A percentile compares a stretch with the other conserved stretches of the same genome.
phyloP scores from a whole-genome alignment of 208 protist species.

The Trypanosoma avium region DNA sequence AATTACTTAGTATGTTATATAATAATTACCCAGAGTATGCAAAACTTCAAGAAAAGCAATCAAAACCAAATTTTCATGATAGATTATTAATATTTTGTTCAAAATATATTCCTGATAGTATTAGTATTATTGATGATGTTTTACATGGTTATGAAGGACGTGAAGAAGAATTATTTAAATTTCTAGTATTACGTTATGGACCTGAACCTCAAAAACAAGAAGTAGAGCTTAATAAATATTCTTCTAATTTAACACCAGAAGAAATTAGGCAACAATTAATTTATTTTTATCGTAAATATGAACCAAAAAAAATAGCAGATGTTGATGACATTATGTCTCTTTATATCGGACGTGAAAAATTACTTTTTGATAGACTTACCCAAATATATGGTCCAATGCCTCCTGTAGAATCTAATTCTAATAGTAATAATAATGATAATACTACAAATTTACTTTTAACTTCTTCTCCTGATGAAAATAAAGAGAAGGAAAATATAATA shows the following conservation, averaged over 20 bases:
- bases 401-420: slow-evolving; percentile 8
- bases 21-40: slow-evolving; percentile 11
- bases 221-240: not conserved
- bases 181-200: slow-evolving; percentile 72
- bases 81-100: slow-evolving; percentile 44
- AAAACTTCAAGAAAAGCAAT: not conserved
- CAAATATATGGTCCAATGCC: slow-evolving; percentile 61
- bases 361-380: slow-evolving; percentile 48
- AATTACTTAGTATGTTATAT: slow-evolving; percentile 19
- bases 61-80: slow-evolving; percentile 31
- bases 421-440: not conserved
- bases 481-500: not conserved
- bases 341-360: slow-evolving; percentile 51
- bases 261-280: slow-evolving; percentile 37
- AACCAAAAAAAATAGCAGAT: slow-evolving; percentile 49
- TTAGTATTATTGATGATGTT: slow-evolving; percentile 50
- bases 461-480: not conserved
- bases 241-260: not conserved
- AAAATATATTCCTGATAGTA: slow-evolving; percentile 54
- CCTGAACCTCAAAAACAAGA: slow-evolving; percentile 36
- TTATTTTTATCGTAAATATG: slow-evolving; percentile 49
- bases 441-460: not conserved
- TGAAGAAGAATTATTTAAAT: slow-evolving; percentile 56
- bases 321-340: slow-evolving; percentile 50
- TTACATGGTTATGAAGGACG: slow-evolving; percentile 48